These are phyloP conservation scores for Trichoderma citrinoviride DNA, from an alignment of 2,329 filamentous ascomycete species.

Conservation along the genomic window DNA sequence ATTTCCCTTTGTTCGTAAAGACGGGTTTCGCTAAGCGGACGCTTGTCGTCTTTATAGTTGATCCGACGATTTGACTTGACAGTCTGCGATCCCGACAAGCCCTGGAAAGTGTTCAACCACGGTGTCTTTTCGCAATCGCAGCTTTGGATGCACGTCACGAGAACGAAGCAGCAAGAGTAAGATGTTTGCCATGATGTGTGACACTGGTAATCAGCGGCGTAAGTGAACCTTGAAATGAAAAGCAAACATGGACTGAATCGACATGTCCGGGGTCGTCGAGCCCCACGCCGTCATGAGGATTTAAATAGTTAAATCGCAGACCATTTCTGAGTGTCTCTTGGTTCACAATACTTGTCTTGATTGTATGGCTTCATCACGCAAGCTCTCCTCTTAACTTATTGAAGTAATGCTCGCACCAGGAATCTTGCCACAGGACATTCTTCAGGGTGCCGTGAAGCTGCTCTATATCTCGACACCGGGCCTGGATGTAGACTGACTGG, in stretches of 20 bases:
- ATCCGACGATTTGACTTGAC: slow-evolving; percentile 22
- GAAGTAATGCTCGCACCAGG: neutral
- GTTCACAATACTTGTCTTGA: neutral
- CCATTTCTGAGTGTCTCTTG: no score
- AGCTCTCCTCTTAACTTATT: neutral
- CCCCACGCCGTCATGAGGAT: neutral
- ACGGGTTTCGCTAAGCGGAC: neutral
- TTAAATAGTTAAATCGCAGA: no score
- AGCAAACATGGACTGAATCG: neutral
- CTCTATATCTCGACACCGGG: neutral
- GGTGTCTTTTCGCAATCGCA: neutral
- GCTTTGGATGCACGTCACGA: neutral
- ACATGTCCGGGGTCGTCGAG: neutral
- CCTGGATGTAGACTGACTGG: neutral
- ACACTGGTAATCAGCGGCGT: neutral
- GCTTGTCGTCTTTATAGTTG: neutral
- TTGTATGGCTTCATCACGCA: neutral
- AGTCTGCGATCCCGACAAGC: slow-evolving; percentile 7
- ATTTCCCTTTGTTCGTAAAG: neutral
- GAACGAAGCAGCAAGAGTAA: neutral
- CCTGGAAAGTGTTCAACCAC: slow-evolving; percentile 18
- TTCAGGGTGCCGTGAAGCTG: neutral
- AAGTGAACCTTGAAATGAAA: neutral
- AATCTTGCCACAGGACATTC: slow-evolving; percentile 6
- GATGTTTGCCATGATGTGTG: neutral